Conservation (phyloP, 1,284 basidiomycete species). For the Ganoderma resinaceum region DNA sequence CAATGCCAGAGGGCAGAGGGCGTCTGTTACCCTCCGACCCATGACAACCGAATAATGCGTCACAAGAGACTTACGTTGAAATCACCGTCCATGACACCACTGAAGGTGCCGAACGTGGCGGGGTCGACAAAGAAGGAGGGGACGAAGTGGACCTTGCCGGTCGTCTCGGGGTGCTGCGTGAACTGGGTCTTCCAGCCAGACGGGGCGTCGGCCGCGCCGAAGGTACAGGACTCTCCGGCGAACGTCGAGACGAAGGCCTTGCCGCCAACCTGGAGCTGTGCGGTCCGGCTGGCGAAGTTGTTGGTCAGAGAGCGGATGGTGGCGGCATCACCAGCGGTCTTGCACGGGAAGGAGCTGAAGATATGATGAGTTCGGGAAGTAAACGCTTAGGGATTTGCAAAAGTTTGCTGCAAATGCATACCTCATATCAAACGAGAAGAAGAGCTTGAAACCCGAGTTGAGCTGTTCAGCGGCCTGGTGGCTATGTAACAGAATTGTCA, state of each 20-base stretch:
- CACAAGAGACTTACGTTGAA: slow-evolving; percentile 55
- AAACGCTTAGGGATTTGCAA: not conserved
- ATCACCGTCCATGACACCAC: slow-evolving; percentile 61
- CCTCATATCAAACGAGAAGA: slow-evolving; percentile 85
- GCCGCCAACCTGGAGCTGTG: slow-evolving; percentile 66
- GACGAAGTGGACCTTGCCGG: slow-evolving; percentile 62
- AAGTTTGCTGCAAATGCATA: slow-evolving; percentile 40
- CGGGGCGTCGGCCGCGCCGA: slow-evolving; percentile 61
- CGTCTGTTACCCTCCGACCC: slow-evolving; percentile 9
- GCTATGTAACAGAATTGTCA: slow-evolving; percentile 34
- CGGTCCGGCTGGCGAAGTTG: slow-evolving; percentile 62
- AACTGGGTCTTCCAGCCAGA: slow-evolving; percentile 70
- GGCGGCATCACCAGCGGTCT: slow-evolving; percentile 56
- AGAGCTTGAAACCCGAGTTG: slow-evolving; percentile 74
- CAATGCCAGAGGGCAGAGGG: not conserved
- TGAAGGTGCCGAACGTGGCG: slow-evolving; percentile 54
- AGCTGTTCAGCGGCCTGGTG: slow-evolving; percentile 63
- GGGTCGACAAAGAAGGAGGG: slow-evolving; percentile 73
- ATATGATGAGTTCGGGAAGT: not conserved
- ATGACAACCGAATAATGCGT: not conserved
- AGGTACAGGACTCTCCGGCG: slow-evolving; percentile 77
- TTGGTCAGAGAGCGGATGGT: slow-evolving; percentile 67
- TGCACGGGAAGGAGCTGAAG: slow-evolving; percentile 63
- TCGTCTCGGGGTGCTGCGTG: slow-evolving; percentile 53
- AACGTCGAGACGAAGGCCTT: slow-evolving; percentile 81